A percentile compares a stretch with the other conserved stretches of the same genome.
Evolutionary conservation across 2,329 filamentous ascomycete species (phyloP).

Genomic region (Penicillium sp.): DNA sequence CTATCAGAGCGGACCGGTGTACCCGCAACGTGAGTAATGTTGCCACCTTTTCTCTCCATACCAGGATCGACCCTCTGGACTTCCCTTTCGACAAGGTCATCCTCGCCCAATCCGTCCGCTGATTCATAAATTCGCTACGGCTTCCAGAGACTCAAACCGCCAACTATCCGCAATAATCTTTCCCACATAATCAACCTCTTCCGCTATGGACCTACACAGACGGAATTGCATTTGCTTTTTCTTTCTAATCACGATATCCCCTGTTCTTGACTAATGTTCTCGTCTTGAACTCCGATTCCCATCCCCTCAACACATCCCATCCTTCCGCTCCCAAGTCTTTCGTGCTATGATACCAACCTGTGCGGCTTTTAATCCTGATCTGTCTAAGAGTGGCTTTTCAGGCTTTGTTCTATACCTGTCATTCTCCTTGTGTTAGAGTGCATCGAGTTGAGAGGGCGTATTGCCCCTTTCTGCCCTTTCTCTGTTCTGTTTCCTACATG

Average conservation of each 20-base stretch:
- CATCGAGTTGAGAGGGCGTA: constrained; percentile 15
- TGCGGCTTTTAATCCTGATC: constrained; percentile 30
- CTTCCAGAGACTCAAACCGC: constrained; percentile 38
- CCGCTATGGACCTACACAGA: constrained; percentile 20
- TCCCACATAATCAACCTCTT: constrained; percentile 19
- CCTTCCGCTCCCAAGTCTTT: constrained; percentile 24
- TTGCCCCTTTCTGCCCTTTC: constrained; percentile 7
- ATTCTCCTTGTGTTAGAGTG: constrained; percentile 26
- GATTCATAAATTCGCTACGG: constrained; percentile 30
- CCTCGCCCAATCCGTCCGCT: constrained; percentile 21
- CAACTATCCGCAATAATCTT: constrained; percentile 40
- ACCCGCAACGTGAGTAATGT: constrained; percentile 51
- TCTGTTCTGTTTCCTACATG: constrained; percentile 14
- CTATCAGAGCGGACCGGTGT: constrained; percentile 52
- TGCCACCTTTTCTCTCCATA: constrained; percentile 5
- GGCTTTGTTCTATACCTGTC: constrained; percentile 22
- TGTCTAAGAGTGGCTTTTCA: constrained; percentile 33
- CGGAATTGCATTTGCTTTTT: constrained; percentile 22
- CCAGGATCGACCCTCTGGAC: constrained; percentile 24
- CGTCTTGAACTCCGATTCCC: constrained; percentile 30
- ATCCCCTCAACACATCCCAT: constrained; percentile 1
- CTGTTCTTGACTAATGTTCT: constrained; percentile 32
- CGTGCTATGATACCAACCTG: constrained; percentile 39
- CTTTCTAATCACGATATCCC: constrained; percentile 38
- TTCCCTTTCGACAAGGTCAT: constrained; percentile 15